Conservation (phyloP, 768 basidiomycete genomes). For the Leccinum longicurvipes region DNA sequence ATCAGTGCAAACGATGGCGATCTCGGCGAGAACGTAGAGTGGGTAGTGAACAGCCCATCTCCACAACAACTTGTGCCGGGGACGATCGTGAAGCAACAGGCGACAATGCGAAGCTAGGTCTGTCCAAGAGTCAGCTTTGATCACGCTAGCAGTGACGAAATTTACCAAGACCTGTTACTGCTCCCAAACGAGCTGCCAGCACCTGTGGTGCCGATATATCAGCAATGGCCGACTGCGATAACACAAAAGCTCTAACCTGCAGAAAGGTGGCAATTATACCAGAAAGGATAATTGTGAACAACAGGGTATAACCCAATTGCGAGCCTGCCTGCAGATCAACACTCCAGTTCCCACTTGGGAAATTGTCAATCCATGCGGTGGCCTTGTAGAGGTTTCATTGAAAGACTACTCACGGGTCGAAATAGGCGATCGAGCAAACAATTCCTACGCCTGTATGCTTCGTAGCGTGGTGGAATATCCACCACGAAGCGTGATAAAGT, state of each 20-base stretch:
- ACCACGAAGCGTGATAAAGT: slow-evolving; percentile 23
- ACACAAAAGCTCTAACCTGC: slow-evolving; percentile 45
- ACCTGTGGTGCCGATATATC: slow-evolving; percentile 41
- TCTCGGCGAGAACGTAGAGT: slow-evolving; percentile 59
- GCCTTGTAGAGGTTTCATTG: neutral
- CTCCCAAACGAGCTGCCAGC: slow-evolving; percentile 76
- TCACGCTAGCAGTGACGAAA: slow-evolving; percentile 1
- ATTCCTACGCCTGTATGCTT: slow-evolving; percentile 79
- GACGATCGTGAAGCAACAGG: slow-evolving; percentile 60
- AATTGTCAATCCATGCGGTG: neutral
- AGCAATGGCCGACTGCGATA: neutral
- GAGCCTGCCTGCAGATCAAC: slow-evolving; percentile 89
- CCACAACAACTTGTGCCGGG: slow-evolving; percentile 52
- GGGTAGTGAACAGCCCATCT: slow-evolving; percentile 64
- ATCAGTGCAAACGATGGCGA: slow-evolving; percentile 76
- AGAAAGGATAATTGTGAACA: slow-evolving; percentile 82
- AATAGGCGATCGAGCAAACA: slow-evolving; percentile 85
- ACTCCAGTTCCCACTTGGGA: slow-evolving; percentile 76
- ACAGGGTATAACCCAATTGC: slow-evolving; percentile 76
- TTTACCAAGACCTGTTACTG: slow-evolving; percentile 76
- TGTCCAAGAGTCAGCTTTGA: slow-evolving; percentile 25
- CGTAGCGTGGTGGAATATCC: slow-evolving; percentile 47
- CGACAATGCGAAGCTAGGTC: slow-evolving; percentile 64
- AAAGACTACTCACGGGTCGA: slow-evolving; percentile 68
- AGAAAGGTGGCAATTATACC: slow-evolving; percentile 81